Evolutionary conservation across 345 rosid species (phyloP), one percentile per base, ranked within the genome.

Genomic region (Lepidium sativum): DNA sequence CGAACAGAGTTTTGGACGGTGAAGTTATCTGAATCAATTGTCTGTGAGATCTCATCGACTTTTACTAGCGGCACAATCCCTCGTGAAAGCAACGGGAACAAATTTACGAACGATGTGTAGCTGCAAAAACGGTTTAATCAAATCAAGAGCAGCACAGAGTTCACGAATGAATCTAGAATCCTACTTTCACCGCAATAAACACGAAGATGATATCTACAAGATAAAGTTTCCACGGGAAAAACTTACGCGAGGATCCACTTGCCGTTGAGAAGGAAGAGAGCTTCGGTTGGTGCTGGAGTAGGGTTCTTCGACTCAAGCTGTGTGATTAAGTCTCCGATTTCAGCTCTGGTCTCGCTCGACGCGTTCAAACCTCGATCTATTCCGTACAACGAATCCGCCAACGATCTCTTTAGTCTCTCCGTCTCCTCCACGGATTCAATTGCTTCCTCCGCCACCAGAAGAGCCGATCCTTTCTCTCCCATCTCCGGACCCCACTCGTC

Each of bases 161-260:
- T 27, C 31, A 27, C 31, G 31, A 6, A 2, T 11, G 12, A 42
- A 29, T 31, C 4, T 12, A 31, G 10, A 17, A 44, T 42, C 64
- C 31, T 5, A 20, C 44, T 55, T 20, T 4, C 15, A 1, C 1
- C 21, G 13, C 39, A 15, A 9, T 6, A 31, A 41, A 20, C n/a
- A 49, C 27, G 25, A 44, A 18, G 38, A 29, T 15, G 58, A 14
- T 18, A 10, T 43, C 20, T 25, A 34, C 45, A 14, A 4, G 8
- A 34, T 0, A 9, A 23, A 35, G 67, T 63, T 37, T 25, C 2
- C 11, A 37, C 6, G 18, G 37, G 52, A 21, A 29, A 37, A 37
- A 63, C 91, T 79, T 83, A 92, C 98, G 80, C 86, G 39, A 92
- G 95, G 75, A 89, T 81, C 98, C 98, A 89, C 72, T 92, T 92